Evolutionary conservation across 2,329 filamentous ascomycete species (phyloP).

Genomic region (Emydomyces testavorans): DNA sequence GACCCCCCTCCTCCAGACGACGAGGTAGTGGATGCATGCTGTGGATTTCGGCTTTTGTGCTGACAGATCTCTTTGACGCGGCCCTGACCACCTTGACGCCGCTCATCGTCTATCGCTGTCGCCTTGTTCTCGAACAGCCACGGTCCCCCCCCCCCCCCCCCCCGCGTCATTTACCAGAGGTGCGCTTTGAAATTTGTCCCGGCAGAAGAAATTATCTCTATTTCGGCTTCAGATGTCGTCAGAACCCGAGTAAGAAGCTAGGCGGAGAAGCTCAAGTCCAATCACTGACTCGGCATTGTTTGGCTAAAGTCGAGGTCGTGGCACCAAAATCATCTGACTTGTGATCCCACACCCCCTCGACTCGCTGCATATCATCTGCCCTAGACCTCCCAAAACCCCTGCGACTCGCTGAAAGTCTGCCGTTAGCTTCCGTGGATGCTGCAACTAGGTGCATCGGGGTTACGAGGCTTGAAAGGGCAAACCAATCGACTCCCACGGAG

Average conservation of each 20-base stretch:
- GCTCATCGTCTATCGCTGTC: not conserved
- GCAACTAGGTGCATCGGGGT: not conserved
- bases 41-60: not conserved
- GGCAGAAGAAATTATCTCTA: not conserved
- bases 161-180: too few relatives aligned
- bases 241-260: not conserved
- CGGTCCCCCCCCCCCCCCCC: not conserved
- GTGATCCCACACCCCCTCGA: conserved; percentile 6
- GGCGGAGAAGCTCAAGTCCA: conserved; percentile 6
- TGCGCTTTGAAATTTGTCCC: not conserved
- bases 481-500: not conserved
- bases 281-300: conserved; percentile 6
- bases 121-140: not conserved
- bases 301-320: conserved; percentile 3
- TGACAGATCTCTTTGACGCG: not conserved
- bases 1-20: not conserved
- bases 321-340: conserved; percentile 9
- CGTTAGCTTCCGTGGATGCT: conserved; percentile 12
- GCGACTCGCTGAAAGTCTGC: conserved; percentile 2
- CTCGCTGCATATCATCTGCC: conserved; percentile 11
- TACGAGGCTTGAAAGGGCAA: not conserved
- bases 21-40: conserved; percentile 1
- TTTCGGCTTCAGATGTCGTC: conserved; percentile 1
- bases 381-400: not conserved
- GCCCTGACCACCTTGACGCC: not conserved